Evolutionary conservation across 1,139 yeast genomes (phyloP).

Genomic region (Torulaspora globosa): DNA sequence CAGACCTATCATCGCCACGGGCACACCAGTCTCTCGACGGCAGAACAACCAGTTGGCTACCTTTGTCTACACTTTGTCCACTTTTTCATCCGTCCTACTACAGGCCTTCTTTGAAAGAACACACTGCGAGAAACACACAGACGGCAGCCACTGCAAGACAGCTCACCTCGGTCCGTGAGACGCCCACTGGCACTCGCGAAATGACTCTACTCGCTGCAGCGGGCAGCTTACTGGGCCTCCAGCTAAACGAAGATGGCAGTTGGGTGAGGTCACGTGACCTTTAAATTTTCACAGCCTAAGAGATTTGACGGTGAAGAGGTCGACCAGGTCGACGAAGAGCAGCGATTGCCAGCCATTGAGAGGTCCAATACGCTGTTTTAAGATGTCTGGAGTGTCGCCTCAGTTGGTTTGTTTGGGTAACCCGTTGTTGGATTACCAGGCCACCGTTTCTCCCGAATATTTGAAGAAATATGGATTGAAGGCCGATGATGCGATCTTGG

Average conservation of each 20-base stretch:
- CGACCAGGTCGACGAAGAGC: not conserved
- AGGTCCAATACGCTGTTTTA: slow-evolving; percentile 1
- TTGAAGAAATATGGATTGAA: slow-evolving; percentile 77
- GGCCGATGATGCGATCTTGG: slow-evolving; percentile 91
- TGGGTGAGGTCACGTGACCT: slow-evolving; percentile 1
- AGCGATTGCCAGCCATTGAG: slow-evolving; percentile 1
- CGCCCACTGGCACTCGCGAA: too few relatives aligned
- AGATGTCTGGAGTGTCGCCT: slow-evolving; percentile 32
- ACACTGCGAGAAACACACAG: not conserved
- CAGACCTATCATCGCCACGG: not conserved
- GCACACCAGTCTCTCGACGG: too few relatives aligned
- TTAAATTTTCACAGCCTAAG: slow-evolving; percentile 12
- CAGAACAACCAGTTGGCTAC: not conserved
- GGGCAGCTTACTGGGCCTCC: not conserved
- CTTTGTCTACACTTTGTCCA: not conserved
- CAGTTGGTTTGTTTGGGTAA: slow-evolving; percentile 67
- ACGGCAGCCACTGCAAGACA: not conserved
- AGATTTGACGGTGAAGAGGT: not conserved
- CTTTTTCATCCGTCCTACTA: not conserved
- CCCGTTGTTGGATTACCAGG: slow-evolving; percentile 86
- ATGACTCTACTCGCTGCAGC: too few relatives aligned
- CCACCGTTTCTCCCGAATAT: slow-evolving; percentile 64
- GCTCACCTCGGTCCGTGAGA: too few relatives aligned
- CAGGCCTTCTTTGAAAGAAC: not conserved
- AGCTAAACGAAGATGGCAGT: slow-evolving; percentile 4